phyloP scores from a whole-genome alignment of 2,329 filamentous ascomycete species.

The Pestalotiopsis sp. region DNA sequence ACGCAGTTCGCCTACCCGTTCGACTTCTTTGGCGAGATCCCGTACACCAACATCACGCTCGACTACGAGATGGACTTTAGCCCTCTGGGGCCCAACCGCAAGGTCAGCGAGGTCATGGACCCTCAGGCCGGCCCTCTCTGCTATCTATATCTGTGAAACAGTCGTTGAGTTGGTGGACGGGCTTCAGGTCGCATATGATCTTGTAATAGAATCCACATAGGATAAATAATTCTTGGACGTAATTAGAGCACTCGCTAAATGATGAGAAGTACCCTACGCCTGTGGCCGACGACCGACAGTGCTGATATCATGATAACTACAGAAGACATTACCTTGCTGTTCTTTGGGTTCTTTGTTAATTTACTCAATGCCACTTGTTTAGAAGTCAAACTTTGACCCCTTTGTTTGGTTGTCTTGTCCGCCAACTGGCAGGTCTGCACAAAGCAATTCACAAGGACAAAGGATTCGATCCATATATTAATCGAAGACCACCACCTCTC shows the following conservation, averaged over 20 bases:
- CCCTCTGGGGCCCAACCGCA: conserved; percentile 11
- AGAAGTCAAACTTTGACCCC: no score
- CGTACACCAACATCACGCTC: conserved; percentile 36
- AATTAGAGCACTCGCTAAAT: neutral
- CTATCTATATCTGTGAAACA: conserved; percentile 17
- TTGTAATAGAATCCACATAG: neutral
- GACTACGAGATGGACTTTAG: conserved; percentile 22
- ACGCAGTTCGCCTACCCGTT: conserved; percentile 34
- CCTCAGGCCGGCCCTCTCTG: conserved; percentile 16
- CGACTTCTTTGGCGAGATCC: conserved; percentile 31
- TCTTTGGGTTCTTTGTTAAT: no score
- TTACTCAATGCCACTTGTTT: no score
- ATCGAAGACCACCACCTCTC: no score
- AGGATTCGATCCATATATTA: no score
- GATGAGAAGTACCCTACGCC: neutral
- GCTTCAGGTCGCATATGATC: neutral
- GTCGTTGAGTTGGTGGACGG: neutral
- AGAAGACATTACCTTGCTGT: no score
- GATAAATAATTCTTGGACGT: neutral
- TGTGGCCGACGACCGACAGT: no score
- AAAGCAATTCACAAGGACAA: no score
- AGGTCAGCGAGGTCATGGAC: conserved; percentile 20
- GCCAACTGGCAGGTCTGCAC: no score
- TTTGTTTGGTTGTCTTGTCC: no score
- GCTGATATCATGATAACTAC: no score